Percentiles rank a stretch among this genome's conserved stretches.
Conservation (phyloP, 208 protist genomes). For the Leishmania guyanensis region DNA sequence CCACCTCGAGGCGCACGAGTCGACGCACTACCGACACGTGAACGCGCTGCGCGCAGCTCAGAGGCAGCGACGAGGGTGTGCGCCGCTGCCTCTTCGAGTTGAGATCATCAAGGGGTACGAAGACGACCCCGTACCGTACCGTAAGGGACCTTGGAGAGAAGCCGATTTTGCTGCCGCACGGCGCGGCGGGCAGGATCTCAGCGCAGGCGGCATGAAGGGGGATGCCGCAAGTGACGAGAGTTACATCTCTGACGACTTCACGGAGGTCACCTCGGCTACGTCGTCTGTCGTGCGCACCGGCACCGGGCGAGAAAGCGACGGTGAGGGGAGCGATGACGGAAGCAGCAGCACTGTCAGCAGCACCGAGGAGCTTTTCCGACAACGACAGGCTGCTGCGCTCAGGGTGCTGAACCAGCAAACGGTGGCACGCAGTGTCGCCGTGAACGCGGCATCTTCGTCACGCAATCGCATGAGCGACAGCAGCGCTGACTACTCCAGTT, state of each 20-base stretch:
- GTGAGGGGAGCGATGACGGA: background rate
- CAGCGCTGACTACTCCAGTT: constrained; percentile 4
- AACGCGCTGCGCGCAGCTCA: constrained; percentile 8
- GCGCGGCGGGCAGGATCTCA: background rate
- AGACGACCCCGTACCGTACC: constrained; percentile 52
- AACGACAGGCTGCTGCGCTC: constrained; percentile 32
- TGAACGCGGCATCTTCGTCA: background rate
- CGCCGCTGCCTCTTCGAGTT: constrained; percentile 29
- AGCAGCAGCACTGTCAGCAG: constrained; percentile 40
- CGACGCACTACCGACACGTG: constrained; percentile 20
- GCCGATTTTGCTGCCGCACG: constrained; percentile 18
- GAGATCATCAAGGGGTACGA: constrained; percentile 66
- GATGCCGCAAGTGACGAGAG: background rate
- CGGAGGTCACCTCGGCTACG: background rate
- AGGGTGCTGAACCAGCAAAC: constrained; percentile 17
- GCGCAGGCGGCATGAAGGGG: background rate
- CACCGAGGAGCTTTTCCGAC: constrained; percentile 39
- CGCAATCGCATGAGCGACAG: background rate
- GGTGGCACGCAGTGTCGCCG: background rate
- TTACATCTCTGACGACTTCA: constrained; percentile 27
- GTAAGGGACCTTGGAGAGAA: constrained; percentile 49
- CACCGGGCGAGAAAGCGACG: background rate
- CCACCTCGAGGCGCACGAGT: constrained; percentile 35
- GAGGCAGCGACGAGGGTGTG: background rate
- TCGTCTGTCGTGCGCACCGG: constrained; percentile 10